A percentile compares a stretch with the other conserved stretches of the same genome.
phyloP scores from a whole-genome alignment of 192 early-diverging fungal species.

The Funneliformis mosseae region DNA sequence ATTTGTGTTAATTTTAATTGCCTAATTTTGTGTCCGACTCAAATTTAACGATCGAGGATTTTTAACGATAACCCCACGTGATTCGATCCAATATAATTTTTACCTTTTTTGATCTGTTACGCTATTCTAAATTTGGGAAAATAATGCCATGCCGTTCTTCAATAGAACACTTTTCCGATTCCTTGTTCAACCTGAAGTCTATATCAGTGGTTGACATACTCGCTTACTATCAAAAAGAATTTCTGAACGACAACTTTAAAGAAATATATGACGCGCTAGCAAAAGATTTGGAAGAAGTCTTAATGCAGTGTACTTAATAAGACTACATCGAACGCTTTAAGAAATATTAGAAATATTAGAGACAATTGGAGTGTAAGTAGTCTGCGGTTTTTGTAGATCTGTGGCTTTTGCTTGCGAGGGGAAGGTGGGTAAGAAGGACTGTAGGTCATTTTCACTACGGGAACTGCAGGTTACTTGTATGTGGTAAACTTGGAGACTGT shows the following conservation, averaged over 20 bases:
- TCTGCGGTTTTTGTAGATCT: not conserved
- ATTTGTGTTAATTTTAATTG: no score
- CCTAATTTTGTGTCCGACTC: no score
- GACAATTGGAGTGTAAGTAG: constrained; percentile 23
- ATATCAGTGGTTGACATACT: not conserved
- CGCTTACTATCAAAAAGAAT: not conserved
- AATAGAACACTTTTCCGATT: not conserved
- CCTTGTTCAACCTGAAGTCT: not conserved
- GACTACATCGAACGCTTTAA: constrained; percentile 26
- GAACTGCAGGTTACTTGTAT: constrained; percentile 16
- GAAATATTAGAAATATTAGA: constrained; percentile 3
- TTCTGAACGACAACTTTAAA: not conserved
- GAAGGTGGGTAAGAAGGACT: constrained; percentile 29
- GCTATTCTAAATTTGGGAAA: no score
- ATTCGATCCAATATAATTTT: no score
- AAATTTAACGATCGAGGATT: no score
- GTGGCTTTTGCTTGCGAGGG: constrained; percentile 36
- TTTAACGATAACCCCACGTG: no score
- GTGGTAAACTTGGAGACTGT: constrained; percentile 34
- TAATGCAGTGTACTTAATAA: constrained; percentile 28
- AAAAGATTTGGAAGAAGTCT: constrained; percentile 31
- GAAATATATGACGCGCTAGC: constrained; percentile 18
- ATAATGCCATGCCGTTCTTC: not conserved
- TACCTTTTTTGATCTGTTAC: no score
- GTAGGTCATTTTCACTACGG: no score